Conservation (phyloP, 23 red algal genomes). For the Gracilaria gracilis region DNA sequence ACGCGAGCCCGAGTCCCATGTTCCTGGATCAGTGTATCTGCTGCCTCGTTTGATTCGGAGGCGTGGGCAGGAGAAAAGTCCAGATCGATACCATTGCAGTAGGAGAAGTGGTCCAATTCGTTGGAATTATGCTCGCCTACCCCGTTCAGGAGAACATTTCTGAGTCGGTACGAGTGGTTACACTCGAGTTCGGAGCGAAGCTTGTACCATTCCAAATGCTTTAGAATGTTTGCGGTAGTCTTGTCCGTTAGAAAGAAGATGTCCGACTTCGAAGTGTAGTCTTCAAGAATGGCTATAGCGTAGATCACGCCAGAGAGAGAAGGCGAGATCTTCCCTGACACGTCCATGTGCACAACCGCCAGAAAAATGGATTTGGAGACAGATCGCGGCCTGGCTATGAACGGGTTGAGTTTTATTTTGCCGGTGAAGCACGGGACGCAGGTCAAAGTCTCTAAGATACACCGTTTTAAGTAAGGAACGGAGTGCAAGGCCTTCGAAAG, state of each 20-base stretch:
- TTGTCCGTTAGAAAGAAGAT: constrained; percentile 25
- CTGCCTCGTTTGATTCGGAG: background rate
- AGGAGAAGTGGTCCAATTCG: background rate
- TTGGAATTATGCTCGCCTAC: background rate
- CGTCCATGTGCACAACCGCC: constrained; percentile 30
- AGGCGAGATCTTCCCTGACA: no score
- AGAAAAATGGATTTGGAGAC: background rate
- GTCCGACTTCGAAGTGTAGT: constrained; percentile 6
- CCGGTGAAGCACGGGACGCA: constrained; percentile 12
- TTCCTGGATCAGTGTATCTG: constrained; percentile 26
- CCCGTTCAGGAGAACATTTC: no score
- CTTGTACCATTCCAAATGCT: background rate
- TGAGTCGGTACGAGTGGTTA: background rate
- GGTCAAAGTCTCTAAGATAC: background rate
- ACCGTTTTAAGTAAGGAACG: background rate
- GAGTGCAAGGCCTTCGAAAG: background rate
- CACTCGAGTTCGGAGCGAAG: background rate
- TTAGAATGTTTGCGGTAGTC: no score
- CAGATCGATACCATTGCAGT: background rate
- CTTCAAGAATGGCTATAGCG: constrained; percentile 17
- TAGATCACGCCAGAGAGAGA: background rate
- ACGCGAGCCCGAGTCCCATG: background rate
- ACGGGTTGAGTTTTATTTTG: constrained; percentile 40
- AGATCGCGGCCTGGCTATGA: background rate
- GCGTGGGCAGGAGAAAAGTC: constrained; percentile 9